Conservation (phyloP, 257 asterid species). For the Parsonsia alboflavescens region DNA sequence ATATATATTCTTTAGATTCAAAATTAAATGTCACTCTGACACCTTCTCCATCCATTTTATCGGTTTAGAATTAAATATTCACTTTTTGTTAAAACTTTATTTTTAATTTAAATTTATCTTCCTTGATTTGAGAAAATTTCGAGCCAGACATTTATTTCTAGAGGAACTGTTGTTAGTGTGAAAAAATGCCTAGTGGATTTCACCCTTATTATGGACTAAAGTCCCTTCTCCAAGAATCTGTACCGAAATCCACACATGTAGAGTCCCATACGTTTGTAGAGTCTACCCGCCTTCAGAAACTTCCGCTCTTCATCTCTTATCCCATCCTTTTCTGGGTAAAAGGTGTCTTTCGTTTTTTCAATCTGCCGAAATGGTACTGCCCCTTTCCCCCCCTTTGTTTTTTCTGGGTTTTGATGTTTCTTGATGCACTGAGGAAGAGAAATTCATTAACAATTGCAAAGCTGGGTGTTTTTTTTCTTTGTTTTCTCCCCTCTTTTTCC, state of each 20-base stretch:
- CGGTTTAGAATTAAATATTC: too few relatives aligned
- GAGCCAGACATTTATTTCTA: too few relatives aligned
- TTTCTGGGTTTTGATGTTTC: neutral
- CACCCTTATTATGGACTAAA: too few relatives aligned
- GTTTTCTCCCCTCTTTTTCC: too few relatives aligned
- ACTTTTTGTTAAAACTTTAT: too few relatives aligned
- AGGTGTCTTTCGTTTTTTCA: neutral
- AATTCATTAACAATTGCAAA: neutral
- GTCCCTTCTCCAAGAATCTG: neutral
- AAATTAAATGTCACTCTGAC: too few relatives aligned
- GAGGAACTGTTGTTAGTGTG: too few relatives aligned
- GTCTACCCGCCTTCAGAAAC: neutral
- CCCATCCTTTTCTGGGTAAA: neutral
- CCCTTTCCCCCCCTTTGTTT: neutral
- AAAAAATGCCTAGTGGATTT: too few relatives aligned
- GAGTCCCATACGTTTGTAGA: neutral
- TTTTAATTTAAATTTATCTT: too few relatives aligned
- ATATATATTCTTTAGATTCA: too few relatives aligned
- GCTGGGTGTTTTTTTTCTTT: neutral
- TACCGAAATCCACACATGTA: neutral
- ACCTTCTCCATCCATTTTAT: too few relatives aligned
- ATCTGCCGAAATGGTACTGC: neutral
- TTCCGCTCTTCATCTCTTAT: neutral
- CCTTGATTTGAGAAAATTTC: too few relatives aligned
- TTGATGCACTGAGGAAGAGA: neutral